phyloP scores from a whole-genome alignment of 2,329 filamentous ascomycete genomes.

The Microdochium bolleyi region DNA sequence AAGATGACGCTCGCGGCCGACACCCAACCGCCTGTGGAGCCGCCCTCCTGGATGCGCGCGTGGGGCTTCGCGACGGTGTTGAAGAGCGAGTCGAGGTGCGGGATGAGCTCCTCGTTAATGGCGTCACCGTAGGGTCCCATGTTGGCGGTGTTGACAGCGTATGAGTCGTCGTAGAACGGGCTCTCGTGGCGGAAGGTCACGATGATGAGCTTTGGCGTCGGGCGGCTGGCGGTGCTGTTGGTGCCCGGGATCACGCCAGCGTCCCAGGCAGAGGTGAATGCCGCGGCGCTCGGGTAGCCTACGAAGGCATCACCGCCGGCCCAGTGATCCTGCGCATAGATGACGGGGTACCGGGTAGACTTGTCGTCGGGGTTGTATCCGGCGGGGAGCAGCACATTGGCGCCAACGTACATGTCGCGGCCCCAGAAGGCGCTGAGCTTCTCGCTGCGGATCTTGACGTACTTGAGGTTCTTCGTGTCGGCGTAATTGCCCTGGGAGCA shows the following conservation, averaged over 20 bases:
- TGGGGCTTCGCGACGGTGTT: conserved; percentile 11
- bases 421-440: conserved; percentile 11
- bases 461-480: conserved; percentile 9
- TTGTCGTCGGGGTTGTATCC: conserved; percentile 10
- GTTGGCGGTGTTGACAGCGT: conserved; percentile 13
- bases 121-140: conserved; percentile 13
- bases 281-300: conserved; percentile 3
- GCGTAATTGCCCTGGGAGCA: conserved; percentile 13
- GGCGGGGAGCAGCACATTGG: conserved; percentile 10
- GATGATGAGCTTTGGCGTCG: conserved; percentile 11
- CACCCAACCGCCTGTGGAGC: conserved; percentile 13
- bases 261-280: conserved; percentile 9
- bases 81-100: conserved; percentile 10
- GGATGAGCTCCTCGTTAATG: conserved; percentile 13
- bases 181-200: conserved; percentile 12
- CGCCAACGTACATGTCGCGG: conserved; percentile 15
- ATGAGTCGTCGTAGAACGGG: conserved; percentile 13
- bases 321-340: conserved; percentile 13
- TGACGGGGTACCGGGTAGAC: conserved; percentile 10
- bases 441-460: conserved; percentile 12
- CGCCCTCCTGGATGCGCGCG: conserved; percentile 12
- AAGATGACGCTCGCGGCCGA: conserved; percentile 11
- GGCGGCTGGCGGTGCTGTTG: conserved; percentile 3
- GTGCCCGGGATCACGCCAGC: conserved; percentile 6
- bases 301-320: conserved; percentile 6